phyloP scores from a whole-genome alignment of 164 flowering plant genomes.

The Tetrastigma voinierianum region DNA sequence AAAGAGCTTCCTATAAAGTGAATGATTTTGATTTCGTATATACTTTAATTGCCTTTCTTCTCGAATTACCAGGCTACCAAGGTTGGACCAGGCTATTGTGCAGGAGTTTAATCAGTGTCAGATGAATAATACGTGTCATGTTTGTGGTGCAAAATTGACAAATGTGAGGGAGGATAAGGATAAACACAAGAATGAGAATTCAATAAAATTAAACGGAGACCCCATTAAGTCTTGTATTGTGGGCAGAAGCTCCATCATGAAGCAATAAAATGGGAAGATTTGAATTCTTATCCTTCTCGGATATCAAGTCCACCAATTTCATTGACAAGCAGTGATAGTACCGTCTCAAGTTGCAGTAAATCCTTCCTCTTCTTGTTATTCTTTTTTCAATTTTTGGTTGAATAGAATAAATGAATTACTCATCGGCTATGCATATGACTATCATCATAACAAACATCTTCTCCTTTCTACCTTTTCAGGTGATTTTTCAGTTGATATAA shows the following conservation, averaged over 20 bases:
- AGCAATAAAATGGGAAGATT: conserved; percentile 17
- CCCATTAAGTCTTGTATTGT: conserved; percentile 30
- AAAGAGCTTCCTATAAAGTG: neutral
- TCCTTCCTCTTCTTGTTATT: conserved; percentile 10
- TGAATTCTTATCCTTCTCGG: conserved; percentile 29
- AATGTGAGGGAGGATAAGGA: conserved; percentile 14
- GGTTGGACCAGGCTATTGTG: neutral
- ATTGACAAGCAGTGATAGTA: conserved; percentile 49
- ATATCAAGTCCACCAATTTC: conserved; percentile 53
- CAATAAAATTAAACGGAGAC: conserved; percentile 18
- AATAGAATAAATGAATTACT: neutral
- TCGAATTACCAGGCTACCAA: conserved; percentile 13
- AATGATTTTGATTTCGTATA: neutral
- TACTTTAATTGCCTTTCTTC: neutral
- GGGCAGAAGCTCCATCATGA: conserved; percentile 31
- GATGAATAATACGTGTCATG: conserved; percentile 44
- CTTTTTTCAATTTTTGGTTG: neutral
- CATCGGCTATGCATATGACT: neutral
- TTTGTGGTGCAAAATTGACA: conserved; percentile 26
- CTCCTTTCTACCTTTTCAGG: conserved; percentile 40
- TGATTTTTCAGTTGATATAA: conserved; percentile 57
- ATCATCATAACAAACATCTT: neutral
- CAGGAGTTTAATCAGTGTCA: conserved; percentile 6
- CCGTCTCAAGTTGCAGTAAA: conserved; percentile 59
- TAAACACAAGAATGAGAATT: conserved; percentile 11